Conservation (phyloP, 1,284 basidiomycete genomes). For the Heterobasidion annosum region DNA sequence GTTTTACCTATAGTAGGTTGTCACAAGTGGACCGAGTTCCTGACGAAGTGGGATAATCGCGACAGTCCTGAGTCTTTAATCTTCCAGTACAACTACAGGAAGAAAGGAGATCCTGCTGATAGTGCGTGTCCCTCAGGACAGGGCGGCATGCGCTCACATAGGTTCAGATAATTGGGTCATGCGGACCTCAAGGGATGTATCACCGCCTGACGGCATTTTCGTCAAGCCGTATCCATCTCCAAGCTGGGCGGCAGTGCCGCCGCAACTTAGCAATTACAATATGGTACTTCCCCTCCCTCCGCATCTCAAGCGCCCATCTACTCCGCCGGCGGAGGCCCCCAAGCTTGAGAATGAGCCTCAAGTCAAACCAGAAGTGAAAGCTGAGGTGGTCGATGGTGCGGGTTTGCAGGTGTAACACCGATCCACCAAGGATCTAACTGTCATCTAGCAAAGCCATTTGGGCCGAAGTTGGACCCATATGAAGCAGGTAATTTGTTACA, state of each 20-base stretch:
- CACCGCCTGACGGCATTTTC: background rate
- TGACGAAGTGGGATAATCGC: background rate
- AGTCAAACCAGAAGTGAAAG: background rate
- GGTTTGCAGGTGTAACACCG: background rate
- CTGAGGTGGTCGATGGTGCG: background rate
- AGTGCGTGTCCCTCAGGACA: background rate
- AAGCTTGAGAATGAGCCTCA: background rate
- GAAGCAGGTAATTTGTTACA: background rate
- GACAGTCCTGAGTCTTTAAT: background rate
- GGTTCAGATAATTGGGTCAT: background rate
- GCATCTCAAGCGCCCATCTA: background rate
- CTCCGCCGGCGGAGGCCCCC: background rate
- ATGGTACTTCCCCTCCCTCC: background rate
- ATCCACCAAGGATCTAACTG: background rate
- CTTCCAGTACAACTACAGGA: constrained; percentile 3
- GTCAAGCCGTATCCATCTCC: constrained; percentile 1
- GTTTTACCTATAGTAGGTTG: constrained; percentile 1
- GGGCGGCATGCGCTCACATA: background rate
- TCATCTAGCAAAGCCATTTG: background rate
- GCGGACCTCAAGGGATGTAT: background rate
- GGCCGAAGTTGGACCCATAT: background rate
- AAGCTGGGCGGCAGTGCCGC: background rate
- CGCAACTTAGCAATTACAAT: background rate
- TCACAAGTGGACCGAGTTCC: constrained; percentile 1
- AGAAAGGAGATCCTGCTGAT: background rate